phyloP scores from a whole-genome alignment of 2,329 filamentous ascomycete species.

The Ciborinia camelliae region DNA sequence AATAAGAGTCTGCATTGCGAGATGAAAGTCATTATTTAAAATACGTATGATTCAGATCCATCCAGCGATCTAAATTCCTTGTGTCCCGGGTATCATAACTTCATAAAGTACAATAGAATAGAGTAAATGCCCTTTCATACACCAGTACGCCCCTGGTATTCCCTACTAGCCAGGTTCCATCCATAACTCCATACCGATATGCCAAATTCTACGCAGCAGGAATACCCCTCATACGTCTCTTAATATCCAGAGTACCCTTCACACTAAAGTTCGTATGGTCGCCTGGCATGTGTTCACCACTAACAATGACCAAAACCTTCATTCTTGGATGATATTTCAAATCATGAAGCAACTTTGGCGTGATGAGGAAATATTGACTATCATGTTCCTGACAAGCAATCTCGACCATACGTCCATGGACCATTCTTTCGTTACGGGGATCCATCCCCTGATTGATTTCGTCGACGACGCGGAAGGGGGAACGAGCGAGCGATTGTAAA shows the following conservation, averaged over 20 bases:
- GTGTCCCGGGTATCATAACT: background rate
- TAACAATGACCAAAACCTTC: constrained; percentile 90
- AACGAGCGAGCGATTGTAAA: constrained; percentile 86
- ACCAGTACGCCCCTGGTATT: background rate
- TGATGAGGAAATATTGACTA: constrained; percentile 94
- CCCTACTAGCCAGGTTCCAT: background rate
- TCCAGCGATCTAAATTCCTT: background rate
- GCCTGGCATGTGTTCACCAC: constrained; percentile 69
- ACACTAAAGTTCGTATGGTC: constrained; percentile 41
- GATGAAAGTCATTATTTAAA: background rate
- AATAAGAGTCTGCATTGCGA: background rate
- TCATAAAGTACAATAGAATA: background rate
- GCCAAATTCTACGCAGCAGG: background rate
- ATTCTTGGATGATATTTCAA: constrained; percentile 86
- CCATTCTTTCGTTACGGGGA: constrained; percentile 95
- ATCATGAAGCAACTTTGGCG: constrained; percentile 85
- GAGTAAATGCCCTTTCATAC: background rate
- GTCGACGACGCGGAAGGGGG: constrained; percentile 96
- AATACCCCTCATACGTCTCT: constrained; percentile 30
- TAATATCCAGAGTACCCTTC: constrained; percentile 32
- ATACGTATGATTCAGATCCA: too few species aligned
- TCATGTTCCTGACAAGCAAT: constrained; percentile 84
- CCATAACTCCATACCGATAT: background rate
- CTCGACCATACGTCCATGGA: constrained; percentile 96
- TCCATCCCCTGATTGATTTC: constrained; percentile 99